phyloP scores from a whole-genome alignment of 2,329 filamentous ascomycete genomes.

The Hymenoscyphus fructigenus region DNA sequence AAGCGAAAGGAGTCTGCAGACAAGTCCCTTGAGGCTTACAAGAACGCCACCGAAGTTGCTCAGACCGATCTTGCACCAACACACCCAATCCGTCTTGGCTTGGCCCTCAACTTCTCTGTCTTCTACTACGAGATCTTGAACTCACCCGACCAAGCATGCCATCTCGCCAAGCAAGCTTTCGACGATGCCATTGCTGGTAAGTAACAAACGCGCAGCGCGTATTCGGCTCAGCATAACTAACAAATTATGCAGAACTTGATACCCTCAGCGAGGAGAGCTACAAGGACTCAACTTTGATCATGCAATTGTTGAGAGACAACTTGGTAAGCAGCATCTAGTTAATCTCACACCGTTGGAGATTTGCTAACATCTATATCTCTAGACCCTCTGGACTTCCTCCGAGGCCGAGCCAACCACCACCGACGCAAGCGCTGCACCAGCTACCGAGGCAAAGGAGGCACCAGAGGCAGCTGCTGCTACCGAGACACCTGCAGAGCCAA shows the following conservation, averaged over 20 bases:
- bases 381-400: constrained; percentile 99
- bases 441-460: constrained; percentile 48
- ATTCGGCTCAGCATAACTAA: constrained; percentile 9
- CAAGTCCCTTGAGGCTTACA: constrained; percentile 96
- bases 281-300: constrained; percentile 98
- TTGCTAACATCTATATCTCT: constrained; percentile 10
- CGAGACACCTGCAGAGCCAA: constrained; percentile 40
- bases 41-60: constrained; percentile 86
- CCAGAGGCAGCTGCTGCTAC: constrained; percentile 49
- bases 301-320: constrained; percentile 98
- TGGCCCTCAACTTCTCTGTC: constrained; percentile 94
- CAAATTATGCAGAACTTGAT: constrained; percentile 67
- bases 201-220: constrained; percentile 31
- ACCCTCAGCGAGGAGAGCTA: constrained; percentile 97
- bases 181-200: constrained; percentile 90
- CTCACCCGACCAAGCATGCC: constrained; percentile 96
- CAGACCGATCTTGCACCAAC: constrained; percentile 86
- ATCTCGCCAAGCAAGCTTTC: constrained; percentile 93
- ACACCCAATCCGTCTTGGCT: constrained; percentile 88
- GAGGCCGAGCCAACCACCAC: constrained; percentile 82
- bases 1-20: constrained; percentile 94
- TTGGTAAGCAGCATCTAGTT: constrained; percentile 44
- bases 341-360: background rate
- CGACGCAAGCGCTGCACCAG: constrained; percentile 54
- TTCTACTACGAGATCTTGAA: constrained; percentile 99